Conservation (phyloP, 139 green algal species). For the Penium margaritaceum region DNA sequence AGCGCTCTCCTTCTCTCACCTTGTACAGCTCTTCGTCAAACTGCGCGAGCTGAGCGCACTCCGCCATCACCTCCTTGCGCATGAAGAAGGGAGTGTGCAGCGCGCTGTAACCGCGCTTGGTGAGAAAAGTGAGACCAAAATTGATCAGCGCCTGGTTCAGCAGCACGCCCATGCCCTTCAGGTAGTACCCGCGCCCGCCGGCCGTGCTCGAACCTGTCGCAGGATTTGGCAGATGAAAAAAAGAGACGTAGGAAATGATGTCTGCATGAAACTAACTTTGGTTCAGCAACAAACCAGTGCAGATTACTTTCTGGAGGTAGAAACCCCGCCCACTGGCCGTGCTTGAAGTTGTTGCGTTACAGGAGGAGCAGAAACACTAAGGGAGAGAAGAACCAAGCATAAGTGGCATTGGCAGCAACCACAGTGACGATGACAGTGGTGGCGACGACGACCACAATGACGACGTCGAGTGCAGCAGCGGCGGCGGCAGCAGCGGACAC, state of each 20-base stretch:
- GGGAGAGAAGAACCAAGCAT: neutral
- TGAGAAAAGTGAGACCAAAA: slow-evolving; percentile 60
- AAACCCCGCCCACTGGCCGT: slow-evolving; percentile 80
- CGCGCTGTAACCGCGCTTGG: slow-evolving; percentile 61
- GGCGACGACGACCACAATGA: too few species aligned
- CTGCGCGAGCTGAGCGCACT: slow-evolving; percentile 94
- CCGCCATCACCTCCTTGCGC: slow-evolving; percentile 86
- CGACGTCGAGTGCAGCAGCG: too few species aligned
- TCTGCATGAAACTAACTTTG: too few species aligned
- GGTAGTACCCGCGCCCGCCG: slow-evolving; percentile 86
- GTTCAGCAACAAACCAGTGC: slow-evolving; percentile 89
- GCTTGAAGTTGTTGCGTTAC: slow-evolving; percentile 32
- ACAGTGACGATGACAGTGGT: too few species aligned
- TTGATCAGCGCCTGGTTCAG: slow-evolving; percentile 94
- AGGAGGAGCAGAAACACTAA: neutral
- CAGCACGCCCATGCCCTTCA: slow-evolving; percentile 81
- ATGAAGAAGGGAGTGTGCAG: slow-evolving; percentile 93
- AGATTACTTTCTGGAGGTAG: slow-evolving; percentile 83
- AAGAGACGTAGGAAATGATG: neutral
- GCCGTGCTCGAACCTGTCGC: slow-evolving; percentile 60
- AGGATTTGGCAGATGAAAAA: slow-evolving; percentile 46
- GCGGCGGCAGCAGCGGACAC: too few species aligned
- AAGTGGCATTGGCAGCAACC: too few species aligned
- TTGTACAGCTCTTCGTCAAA: slow-evolving; percentile 99
- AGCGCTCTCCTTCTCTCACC: slow-evolving; percentile 43